A percentile compares a stretch with the other conserved stretches of the same genome.
phyloP scores from a whole-genome alignment of 2,329 filamentous ascomycete genomes.

The Aspergillus ochraceus region DNA sequence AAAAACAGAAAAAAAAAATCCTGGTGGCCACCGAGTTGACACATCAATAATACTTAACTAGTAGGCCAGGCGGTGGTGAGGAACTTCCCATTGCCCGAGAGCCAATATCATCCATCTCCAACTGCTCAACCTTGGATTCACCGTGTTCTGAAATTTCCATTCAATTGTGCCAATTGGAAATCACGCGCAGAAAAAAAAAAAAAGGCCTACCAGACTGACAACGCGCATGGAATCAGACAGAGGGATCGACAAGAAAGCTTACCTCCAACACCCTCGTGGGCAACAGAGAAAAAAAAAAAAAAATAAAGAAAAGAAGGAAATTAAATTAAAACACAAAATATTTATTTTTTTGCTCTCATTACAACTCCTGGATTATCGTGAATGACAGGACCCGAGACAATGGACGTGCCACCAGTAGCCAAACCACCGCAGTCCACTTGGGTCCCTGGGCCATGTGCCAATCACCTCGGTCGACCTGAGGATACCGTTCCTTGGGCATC shows the following conservation, averaged over 20 bases:
- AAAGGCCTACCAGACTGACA: neutral
- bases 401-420: slow-evolving; percentile 22
- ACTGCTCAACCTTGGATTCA: neutral
- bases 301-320: neutral
- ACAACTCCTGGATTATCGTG: slow-evolving; percentile 5
- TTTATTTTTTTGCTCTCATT: neutral
- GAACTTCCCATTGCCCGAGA: neutral
- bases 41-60: slow-evolving; percentile 2
- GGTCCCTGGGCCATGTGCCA: neutral
- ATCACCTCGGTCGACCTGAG: neutral
- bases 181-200: neutral
- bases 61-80: neutral
- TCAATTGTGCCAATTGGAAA: neutral
- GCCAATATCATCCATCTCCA: neutral
- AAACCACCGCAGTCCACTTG: slow-evolving; percentile 13
- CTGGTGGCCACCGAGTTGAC: neutral
- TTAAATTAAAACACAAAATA: neutral
- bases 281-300: too few relatives aligned
- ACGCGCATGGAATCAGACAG: neutral
- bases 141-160: neutral
- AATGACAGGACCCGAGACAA: slow-evolving; percentile 27
- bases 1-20: slow-evolving; percentile 6
- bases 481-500: slow-evolving; percentile 18
- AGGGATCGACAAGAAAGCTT: slow-evolving; percentile 19
- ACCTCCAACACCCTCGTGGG: slow-evolving; percentile 1